phyloP scores from a whole-genome alignment of 345 rosid genomes.

The Clarkia xantiana region DNA sequence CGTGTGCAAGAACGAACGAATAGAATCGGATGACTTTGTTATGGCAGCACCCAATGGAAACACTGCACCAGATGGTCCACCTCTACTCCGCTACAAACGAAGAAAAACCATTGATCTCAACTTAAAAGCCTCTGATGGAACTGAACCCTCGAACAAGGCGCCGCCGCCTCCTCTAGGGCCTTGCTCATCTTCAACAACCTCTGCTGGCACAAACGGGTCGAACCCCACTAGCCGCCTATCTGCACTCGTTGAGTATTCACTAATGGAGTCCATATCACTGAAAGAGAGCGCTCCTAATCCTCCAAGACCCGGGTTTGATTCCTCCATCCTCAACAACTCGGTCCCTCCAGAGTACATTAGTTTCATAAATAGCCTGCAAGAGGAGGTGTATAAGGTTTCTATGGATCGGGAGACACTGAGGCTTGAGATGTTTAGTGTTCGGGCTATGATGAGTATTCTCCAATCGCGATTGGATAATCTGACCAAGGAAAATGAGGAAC shows the following conservation, averaged over 20 bases:
- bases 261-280: slow-evolving; percentile 38
- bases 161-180: slow-evolving; percentile 40
- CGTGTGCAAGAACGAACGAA: slow-evolving; percentile 34
- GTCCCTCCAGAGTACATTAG: slow-evolving; percentile 37
- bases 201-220: slow-evolving; percentile 22
- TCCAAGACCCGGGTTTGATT: slow-evolving; percentile 14
- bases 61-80: slow-evolving; percentile 25
- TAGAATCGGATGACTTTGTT: not conserved
- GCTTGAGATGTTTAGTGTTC: slow-evolving; percentile 74
- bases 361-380: slow-evolving; percentile 39
- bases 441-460: slow-evolving; percentile 66
- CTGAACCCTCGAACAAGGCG: slow-evolving; percentile 41
- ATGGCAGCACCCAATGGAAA: slow-evolving; percentile 31
- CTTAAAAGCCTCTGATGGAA: slow-evolving; percentile 26
- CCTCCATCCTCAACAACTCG: slow-evolving; percentile 19
- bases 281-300: slow-evolving; percentile 18
- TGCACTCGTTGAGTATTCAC: slow-evolving; percentile 70
- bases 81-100: slow-evolving; percentile 63
- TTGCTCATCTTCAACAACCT: slow-evolving; percentile 54
- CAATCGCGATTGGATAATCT: slow-evolving; percentile 48
- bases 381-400: slow-evolving; percentile 50
- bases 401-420: slow-evolving; percentile 58
- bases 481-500: slow-evolving; percentile 55
- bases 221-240: slow-evolving; percentile 53
- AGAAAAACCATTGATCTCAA: slow-evolving; percentile 42